phyloP scores from a whole-genome alignment of 331 rosid species.

The Quercus tomentella region DNA sequence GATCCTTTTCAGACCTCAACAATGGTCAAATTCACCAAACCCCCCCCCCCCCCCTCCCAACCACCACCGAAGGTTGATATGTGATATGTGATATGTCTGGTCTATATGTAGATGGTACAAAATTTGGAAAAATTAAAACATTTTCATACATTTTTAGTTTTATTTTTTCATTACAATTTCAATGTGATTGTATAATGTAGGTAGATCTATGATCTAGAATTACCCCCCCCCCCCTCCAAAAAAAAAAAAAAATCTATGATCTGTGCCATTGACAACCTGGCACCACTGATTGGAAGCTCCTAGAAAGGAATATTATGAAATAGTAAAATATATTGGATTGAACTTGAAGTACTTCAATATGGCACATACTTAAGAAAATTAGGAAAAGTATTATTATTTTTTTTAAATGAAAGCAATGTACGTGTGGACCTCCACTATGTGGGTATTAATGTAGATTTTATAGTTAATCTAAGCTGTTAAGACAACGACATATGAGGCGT shows the following conservation, averaged over 20 bases:
- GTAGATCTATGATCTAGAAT: neutral
- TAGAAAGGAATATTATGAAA: neutral
- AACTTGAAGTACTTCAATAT: neutral
- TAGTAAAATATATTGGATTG: neutral
- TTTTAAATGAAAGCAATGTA: neutral
- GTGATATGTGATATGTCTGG: neutral
- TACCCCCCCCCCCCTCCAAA: too few species aligned
- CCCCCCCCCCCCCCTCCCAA: too few species aligned
- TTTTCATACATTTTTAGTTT: neutral
- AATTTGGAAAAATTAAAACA: neutral
- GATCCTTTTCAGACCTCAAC: too few species aligned
- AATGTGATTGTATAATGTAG: neutral
- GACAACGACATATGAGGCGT: slow-evolving; percentile 47
- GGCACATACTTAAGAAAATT: neutral
- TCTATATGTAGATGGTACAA: neutral
- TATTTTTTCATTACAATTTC: neutral
- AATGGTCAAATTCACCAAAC: too few species aligned
- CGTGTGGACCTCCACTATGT: slow-evolving; percentile 18
- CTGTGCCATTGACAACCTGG: slow-evolving; percentile 5
- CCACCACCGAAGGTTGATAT: too few species aligned
- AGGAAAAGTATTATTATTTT: neutral
- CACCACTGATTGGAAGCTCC: neutral
- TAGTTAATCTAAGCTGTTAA: slow-evolving; percentile 11
- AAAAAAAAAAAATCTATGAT: neutral
- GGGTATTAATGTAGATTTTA: slow-evolving; percentile 12